phyloP scores from a whole-genome alignment of 2,329 filamentous ascomycete genomes.

The Chlorencoelia australis region DNA sequence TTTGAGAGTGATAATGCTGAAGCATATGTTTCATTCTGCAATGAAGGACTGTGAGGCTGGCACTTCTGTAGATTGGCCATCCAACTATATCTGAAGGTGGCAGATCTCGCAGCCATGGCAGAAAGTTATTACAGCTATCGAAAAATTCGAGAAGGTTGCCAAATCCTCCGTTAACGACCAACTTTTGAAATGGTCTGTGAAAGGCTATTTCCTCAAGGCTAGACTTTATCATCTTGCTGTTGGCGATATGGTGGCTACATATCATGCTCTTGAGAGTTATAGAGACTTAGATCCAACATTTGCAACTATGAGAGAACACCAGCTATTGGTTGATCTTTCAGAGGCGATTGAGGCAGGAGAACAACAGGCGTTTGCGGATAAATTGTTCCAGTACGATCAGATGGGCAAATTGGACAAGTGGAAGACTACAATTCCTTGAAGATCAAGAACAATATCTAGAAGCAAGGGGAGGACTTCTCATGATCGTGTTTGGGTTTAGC shows the following conservation, averaged over 20 bases:
- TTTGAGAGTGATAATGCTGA: conserved; percentile 79
- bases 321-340: conserved; percentile 68
- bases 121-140: conserved; percentile 73
- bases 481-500: too few species aligned
- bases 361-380: conserved; percentile 75
- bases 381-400: conserved; percentile 82
- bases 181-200: conserved; percentile 86
- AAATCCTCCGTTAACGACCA: conserved; percentile 74
- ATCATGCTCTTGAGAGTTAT: conserved; percentile 74
- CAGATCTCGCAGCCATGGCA: conserved; percentile 74
- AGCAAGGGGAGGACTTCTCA: conserved; percentile 58
- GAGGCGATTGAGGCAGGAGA: conserved; percentile 69
- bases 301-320: conserved; percentile 65
- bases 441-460: conserved; percentile 76
- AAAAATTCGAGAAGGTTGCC: conserved; percentile 76
- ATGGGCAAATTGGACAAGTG: conserved; percentile 92
- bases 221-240: conserved; percentile 77
- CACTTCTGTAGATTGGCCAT: conserved; percentile 59
- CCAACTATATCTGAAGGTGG: conserved; percentile 87
- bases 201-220: conserved; percentile 91
- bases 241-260: conserved; percentile 66
- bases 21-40: conserved; percentile 47
- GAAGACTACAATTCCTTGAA: conserved; percentile 84
- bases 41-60: too few species aligned
- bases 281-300: conserved; percentile 71